These are phyloP conservation scores for Fragaria ananassa DNA, from an alignment of 306 rosid genomes.

Conservation along the genomic window DNA sequence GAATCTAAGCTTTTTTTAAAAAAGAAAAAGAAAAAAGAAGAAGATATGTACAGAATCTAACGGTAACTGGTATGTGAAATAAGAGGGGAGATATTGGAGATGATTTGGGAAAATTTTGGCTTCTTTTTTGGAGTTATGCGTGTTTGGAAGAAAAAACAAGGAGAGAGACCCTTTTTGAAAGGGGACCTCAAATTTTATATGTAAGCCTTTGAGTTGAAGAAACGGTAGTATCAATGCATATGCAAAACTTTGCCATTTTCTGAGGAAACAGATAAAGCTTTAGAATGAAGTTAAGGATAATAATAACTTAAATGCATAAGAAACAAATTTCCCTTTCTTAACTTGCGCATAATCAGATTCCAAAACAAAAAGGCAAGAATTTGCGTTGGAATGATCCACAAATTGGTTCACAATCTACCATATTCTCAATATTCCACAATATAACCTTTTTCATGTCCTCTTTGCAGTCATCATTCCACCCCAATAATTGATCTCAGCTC, in stretches of 20 bases:
- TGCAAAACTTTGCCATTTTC: conserved; percentile 44
- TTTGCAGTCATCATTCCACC: conserved; percentile 30
- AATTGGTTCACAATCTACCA: conserved; percentile 28
- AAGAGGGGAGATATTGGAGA: not conserved
- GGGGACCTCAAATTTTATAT: not conserved
- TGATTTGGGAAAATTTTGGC: not conserved
- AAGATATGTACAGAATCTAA: not conserved
- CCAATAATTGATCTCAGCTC: conserved; percentile 23
- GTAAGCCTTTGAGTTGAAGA: conserved; percentile 27
- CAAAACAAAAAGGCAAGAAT: conserved; percentile 25
- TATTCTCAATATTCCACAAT: conserved; percentile 30
- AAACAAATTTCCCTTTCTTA: conserved; percentile 23
- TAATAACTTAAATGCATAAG: conserved; percentile 10
- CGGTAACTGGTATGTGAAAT: not conserved
- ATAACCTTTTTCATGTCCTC: conserved; percentile 19
- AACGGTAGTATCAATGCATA: conserved; percentile 34
- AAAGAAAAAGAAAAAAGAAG: too few relatives aligned
- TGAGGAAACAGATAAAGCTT: conserved; percentile 29
- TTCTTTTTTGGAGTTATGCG: not conserved
- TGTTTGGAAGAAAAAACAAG: not conserved
- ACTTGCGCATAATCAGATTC: conserved; percentile 47
- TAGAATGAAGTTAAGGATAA: conserved; percentile 45
- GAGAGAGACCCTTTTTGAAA: not conserved
- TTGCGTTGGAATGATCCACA: conserved; percentile 17
- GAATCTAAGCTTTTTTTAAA: not conserved